Base-by-base conservation (phyloP, 768 basidiomycete species). In the Gloeophyllum trabeum region DNA sequence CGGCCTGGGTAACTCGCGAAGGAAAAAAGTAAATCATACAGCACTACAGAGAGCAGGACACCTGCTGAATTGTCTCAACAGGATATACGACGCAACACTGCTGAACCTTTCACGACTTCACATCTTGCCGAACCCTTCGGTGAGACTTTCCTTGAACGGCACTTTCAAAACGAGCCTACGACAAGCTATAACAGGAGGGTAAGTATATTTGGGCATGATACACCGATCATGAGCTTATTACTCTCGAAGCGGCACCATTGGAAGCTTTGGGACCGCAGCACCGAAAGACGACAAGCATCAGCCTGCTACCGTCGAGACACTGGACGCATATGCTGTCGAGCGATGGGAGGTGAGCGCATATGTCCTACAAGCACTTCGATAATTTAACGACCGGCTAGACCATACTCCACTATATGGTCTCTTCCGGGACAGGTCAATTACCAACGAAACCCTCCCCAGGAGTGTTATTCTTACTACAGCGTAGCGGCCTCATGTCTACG, bases 391-490 rank as follows among this genome's bases (percentile, higher is more conserved):
- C 28, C 23, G 35, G 36, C 23, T 47, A 98, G 92, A 92, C 90
- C 0, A 94, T 98, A 52, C 70, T 98, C 35, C 91, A 97, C 61
- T 98, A 88, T 56, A 96, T 99, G 92, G 96, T 99, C 3, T 92
- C 89, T 6, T 94, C 86, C 24, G 87, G 80, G 10, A 78, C 76
- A 22, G 87, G 79, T n/a, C 76, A 85, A 55, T 65, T 73, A 26
- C 76, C 84, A 20, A 64, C 79, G 5, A 77, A 75, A 55, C 90
- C 92, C 4, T 86, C 86, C 1, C 76, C 79, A 47, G 85, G 81
- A 16, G 92, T 98, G 12, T 66, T 94, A 6, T 83, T 77, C 54
- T 70, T 98, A 5, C 69, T 99, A 2, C 71, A 86, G 52, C 69
- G 80, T 30, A 91, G 89, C 56, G 85, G 84, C 14, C 67, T 99